phyloP scores from a whole-genome alignment of 805 yeast species.

The Hanseniaspora osmophila region DNA sequence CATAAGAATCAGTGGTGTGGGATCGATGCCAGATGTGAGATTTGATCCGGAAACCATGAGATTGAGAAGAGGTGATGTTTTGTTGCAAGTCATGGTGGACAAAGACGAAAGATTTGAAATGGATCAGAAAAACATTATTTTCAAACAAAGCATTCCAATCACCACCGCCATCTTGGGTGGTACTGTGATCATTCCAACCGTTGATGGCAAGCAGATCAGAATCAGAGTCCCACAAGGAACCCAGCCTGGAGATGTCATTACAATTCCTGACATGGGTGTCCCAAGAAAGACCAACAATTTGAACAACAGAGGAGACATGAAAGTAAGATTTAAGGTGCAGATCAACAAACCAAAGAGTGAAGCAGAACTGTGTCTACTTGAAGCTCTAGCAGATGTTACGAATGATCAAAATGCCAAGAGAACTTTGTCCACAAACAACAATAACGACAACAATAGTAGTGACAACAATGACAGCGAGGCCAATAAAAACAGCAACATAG shows the following conservation, averaged over 20 bases:
- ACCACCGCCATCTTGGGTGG: conserved; percentile 98
- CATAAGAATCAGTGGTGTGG: conserved; percentile 72
- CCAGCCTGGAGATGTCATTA: conserved; percentile 56
- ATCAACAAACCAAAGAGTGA: conserved; percentile 65
- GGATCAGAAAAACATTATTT: conserved; percentile 49
- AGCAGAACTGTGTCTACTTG: conserved; percentile 77
- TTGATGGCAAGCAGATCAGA: conserved; percentile 64
- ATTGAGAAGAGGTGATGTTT: conserved; percentile 73
- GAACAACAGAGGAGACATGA: conserved; percentile 57
- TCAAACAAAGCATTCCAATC: conserved; percentile 60
- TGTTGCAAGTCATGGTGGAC: conserved; percentile 63
- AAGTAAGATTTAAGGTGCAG: conserved; percentile 56
- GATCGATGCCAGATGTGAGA: conserved; percentile 75
- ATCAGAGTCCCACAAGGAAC: conserved; percentile 77
- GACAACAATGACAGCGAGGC: neutral
- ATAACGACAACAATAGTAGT: neutral
- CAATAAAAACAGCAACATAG: neutral
- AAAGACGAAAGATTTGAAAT: conserved; percentile 63
- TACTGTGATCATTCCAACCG: conserved; percentile 75
- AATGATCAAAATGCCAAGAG: conserved; percentile 70
- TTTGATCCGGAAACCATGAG: conserved; percentile 50
- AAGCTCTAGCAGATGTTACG: conserved; percentile 85
- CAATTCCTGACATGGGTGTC: conserved; percentile 77
- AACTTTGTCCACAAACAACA: conserved; percentile 16
- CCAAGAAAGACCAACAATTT: conserved; percentile 44